Base-by-base conservation (phyloP, 805 yeast species). In the Suhomyces kilbournensis region DNA sequence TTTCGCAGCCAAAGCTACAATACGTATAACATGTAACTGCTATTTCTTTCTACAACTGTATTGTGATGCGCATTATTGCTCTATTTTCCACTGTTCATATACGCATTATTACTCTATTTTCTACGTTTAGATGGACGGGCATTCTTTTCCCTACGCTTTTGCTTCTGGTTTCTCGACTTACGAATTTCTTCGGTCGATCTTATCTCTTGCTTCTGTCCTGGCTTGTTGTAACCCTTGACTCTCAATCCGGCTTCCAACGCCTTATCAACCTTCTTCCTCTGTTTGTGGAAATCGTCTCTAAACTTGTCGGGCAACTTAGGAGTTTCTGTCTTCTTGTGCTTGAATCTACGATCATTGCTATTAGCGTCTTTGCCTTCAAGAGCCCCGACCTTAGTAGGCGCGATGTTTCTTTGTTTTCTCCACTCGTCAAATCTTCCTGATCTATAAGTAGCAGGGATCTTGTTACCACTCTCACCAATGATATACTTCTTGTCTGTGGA, bases 401-500 rank as follows among this genome's bases (percentile, higher is more conserved):
- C 76, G 44, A 83, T 63, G 58, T 79, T 82, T 67, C 90, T 81
- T 38, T 84, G 82, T 57, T 84, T 79, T 66, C 88, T 88, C 99
- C 99, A 94, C 43, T 85, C 86, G 51, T 92, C 98, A 64, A 83
- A 94, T 58, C 90, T 84, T 45, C 99, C 99, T 2, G 96, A 85
- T 64, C 89, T 80, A 72, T 85, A 90, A 12, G 94, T 80, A 1
- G 99, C 98, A 6, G 98, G 97, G 47, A 94, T 83, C 66, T 82
- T 83, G 61, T 87, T 91, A 7, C 99, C 99, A 68, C 90, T 86
- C 68, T 94, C 99, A 56, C 98, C 96, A 57, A 90, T 86, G 62
- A 94, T 94, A 70, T 79, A 93, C 72, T 90, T 92, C 71, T 86
- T 82, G 63, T 90, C 96, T 19, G 85, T 75, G 56, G 94, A 89